Conservation (phyloP, 2,329 filamentous ascomycete species). For the Hypoxylon sp. region DNA sequence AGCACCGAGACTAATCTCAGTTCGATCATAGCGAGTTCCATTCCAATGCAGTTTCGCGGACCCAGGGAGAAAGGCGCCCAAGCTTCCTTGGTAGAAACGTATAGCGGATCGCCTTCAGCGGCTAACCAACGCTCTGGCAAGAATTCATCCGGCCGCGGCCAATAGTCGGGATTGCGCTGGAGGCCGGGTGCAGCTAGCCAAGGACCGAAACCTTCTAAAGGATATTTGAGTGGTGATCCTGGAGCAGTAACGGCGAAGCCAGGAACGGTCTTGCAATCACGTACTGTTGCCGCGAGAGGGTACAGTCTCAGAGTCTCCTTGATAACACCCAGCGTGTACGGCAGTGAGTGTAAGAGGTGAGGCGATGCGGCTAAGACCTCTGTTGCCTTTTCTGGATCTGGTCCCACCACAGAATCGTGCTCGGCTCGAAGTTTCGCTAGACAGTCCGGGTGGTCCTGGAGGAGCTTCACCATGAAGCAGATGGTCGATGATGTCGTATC, state of each 20-base stretch:
- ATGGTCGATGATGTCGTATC: slow-evolving; percentile 57
- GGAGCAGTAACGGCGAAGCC: slow-evolving; percentile 46
- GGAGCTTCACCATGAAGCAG: slow-evolving; percentile 54
- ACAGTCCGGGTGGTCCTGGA: slow-evolving; percentile 53
- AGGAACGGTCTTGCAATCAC: slow-evolving; percentile 37
- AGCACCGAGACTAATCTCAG: slow-evolving; percentile 65
- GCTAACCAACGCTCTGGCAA: slow-evolving; percentile 55
- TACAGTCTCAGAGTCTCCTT: slow-evolving; percentile 57
- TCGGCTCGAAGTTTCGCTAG: slow-evolving; percentile 56
- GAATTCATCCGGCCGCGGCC: slow-evolving; percentile 55
- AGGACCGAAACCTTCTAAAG: slow-evolving; percentile 50
- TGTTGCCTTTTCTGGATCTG: slow-evolving; percentile 47
- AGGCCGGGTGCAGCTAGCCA: slow-evolving; percentile 47
- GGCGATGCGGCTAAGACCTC: slow-evolving; percentile 41
- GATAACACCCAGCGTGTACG: slow-evolving; percentile 57
- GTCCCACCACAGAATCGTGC: slow-evolving; percentile 56
- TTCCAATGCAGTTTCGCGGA: slow-evolving; percentile 69
- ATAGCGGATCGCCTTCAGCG: slow-evolving; percentile 49
- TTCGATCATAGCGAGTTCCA: slow-evolving; percentile 69
- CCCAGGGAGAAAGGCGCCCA: slow-evolving; percentile 69
- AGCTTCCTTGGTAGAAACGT: slow-evolving; percentile 56
- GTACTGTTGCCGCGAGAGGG: slow-evolving; percentile 51
- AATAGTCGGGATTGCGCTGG: slow-evolving; percentile 51
- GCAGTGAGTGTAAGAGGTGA: slow-evolving; percentile 54
- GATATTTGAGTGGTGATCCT: slow-evolving; percentile 47